Evolutionary conservation across 2,329 filamentous ascomycete species (phyloP), one percentile per base, ranked within the genome.

Genomic region (Cladophialophora bantiana): DNA sequence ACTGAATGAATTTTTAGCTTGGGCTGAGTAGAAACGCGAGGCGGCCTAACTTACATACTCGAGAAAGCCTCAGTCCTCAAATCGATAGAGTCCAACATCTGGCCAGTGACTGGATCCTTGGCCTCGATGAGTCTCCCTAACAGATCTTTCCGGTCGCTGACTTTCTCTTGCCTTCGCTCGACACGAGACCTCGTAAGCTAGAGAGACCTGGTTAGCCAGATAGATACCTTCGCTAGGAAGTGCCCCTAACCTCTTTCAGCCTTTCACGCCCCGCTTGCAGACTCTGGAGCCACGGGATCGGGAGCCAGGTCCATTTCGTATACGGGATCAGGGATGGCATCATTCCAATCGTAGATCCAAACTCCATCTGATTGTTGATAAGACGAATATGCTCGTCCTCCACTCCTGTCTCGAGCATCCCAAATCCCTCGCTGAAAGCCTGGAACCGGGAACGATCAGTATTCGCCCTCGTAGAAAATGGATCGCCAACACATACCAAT

Each of bases 311-410:
- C 55, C 35, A 45, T 18, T 58, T 58, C n/a, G 55, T 45, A 32
- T 58, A 58, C 26, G 55, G 55, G 36, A 58, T 58, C 20, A 58
- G 20, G 20, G 55, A 58, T 12, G 55, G 55, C 55, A 58, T 58
- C 55, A 58, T 58, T 58, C 55, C 55, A 9, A 58, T 58, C 12
- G 55, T 58, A 26, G 55, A 58, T 9, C 55, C 55, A 32, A 58
- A 58, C 20, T 58, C 55, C 55, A 58, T 58, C 55, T 58, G 55
- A 18, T 32, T 45, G 55, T 58, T 58, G n/a, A 58, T 58, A n/a
- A 58, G 55, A 4, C 20, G 55, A 32, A 58, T 58, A 34, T 58
- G 55, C 38, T 58, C 55, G 55, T 58, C 55, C 36, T 50, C 45
- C 1, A 50, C 45, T 31, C 45, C 45, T 12, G 45, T 50, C 20